Conservation (phyloP, 2,329 filamentous ascomycete species). For the Claviceps arundinis region DNA sequence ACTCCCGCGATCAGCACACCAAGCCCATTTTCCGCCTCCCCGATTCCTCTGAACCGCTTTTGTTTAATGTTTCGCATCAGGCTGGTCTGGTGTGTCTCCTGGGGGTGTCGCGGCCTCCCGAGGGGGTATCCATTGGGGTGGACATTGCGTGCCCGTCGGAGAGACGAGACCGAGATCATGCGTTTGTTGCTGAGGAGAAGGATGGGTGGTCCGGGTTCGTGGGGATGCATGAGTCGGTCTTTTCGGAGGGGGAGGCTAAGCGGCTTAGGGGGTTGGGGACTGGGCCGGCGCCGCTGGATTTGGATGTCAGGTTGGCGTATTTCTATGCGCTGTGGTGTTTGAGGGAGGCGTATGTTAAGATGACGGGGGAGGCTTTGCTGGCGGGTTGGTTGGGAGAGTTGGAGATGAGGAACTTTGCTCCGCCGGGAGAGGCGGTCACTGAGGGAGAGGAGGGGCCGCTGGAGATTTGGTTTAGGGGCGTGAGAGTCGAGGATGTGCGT, state of each 20-base stretch:
- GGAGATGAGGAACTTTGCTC: slow-evolving; percentile 51
- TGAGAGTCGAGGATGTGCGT: slow-evolving; percentile 20
- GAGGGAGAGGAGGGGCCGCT: slow-evolving; percentile 6
- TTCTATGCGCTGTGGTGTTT: slow-evolving; percentile 73
- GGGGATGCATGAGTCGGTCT: slow-evolving; percentile 59
- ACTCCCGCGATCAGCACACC: slow-evolving; percentile 40
- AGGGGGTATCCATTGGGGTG: slow-evolving; percentile 43
- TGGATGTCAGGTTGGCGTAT: slow-evolving; percentile 39
- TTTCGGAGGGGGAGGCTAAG: slow-evolving; percentile 46
- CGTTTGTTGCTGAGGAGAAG: slow-evolving; percentile 42
- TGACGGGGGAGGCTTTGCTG: slow-evolving; percentile 65
- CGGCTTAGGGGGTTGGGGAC: slow-evolving; percentile 40
- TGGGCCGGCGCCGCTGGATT: neutral
- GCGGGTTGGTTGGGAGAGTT: slow-evolving; percentile 59
- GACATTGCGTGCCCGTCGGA: slow-evolving; percentile 68
- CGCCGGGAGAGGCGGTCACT: slow-evolving; percentile 28
- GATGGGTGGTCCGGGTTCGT: slow-evolving; percentile 56
- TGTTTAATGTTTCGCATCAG: slow-evolving; percentile 71
- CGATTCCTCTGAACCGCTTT: slow-evolving; percentile 34
- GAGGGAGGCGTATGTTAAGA: slow-evolving; percentile 72
- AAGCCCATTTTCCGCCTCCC: slow-evolving; percentile 41
- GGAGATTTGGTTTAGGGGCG: slow-evolving; percentile 20
- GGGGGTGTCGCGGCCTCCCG: slow-evolving; percentile 29
- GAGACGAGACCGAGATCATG: slow-evolving; percentile 47
- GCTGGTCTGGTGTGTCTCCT: slow-evolving; percentile 59